These are phyloP conservation scores for Monosporascus sp. DNA, from an alignment of 2,329 filamentous ascomycete species.

Conservation along the genomic window DNA sequence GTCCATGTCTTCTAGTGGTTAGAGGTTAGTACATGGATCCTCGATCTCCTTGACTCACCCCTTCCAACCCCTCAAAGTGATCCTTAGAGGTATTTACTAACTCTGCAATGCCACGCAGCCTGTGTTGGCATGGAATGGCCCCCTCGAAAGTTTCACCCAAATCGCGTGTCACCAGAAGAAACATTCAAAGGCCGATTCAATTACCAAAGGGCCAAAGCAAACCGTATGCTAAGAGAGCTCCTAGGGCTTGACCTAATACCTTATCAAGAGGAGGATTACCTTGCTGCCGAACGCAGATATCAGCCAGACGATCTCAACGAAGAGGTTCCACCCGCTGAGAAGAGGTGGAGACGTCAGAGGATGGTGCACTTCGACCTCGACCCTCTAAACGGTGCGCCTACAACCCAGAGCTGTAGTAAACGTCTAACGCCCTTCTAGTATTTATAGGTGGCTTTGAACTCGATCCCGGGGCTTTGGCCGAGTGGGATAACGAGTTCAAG, in stretches of 20 bases:
- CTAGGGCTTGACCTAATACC: not conserved
- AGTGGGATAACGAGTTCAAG: not conserved
- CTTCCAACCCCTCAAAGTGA: not conserved
- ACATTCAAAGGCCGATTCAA: not conserved
- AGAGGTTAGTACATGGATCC: not conserved
- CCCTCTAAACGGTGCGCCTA: not conserved
- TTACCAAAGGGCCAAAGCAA: not conserved
- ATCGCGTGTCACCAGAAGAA: not conserved
- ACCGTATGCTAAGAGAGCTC: not conserved
- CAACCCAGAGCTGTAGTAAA: not conserved
- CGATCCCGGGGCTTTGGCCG: not conserved
- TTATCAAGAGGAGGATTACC: not conserved
- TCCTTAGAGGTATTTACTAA: too few species aligned
- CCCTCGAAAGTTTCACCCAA: not conserved
- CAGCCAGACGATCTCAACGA: not conserved
- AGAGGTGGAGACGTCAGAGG: not conserved
- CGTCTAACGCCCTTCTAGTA: not conserved
- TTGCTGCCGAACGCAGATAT: not conserved
- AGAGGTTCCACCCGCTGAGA: not conserved
- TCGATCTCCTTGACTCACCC: not conserved
- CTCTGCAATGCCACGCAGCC: not conserved
- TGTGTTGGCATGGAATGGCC: not conserved
- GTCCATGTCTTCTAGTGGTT: conserved; percentile 5
- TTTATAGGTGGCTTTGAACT: not conserved
- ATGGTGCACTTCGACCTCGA: conserved; percentile 1